phyloP scores from a whole-genome alignment of 805 yeast genomes.

The Metschnikowia reukaufii region DNA sequence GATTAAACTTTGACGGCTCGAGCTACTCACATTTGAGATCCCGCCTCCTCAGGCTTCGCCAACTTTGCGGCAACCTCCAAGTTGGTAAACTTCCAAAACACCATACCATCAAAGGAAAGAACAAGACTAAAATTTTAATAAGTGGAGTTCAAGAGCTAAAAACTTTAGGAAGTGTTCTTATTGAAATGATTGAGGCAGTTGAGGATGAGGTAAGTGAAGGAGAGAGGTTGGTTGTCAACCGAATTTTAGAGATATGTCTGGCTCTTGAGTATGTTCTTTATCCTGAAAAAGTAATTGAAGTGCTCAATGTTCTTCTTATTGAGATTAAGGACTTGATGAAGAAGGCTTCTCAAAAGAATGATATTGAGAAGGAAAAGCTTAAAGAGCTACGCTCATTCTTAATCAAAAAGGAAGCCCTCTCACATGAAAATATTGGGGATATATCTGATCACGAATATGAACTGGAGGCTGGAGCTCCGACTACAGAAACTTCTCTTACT shows the following conservation, averaged over 20 bases:
- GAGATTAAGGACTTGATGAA: slow-evolving; percentile 8
- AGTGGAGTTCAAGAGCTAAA: slow-evolving; percentile 31
- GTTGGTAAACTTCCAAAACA: slow-evolving; percentile 31
- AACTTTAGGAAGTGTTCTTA: slow-evolving; percentile 64
- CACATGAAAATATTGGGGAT: slow-evolving; percentile 17
- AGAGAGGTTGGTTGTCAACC: slow-evolving; percentile 48
- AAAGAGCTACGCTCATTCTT: slow-evolving; percentile 2
- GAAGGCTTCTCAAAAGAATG: slow-evolving; percentile 1
- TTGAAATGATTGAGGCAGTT: slow-evolving; percentile 60
- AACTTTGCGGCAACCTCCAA: slow-evolving; percentile 81
- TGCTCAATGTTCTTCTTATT: slow-evolving; percentile 41
- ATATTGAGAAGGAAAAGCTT: background rate
- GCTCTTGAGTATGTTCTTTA: slow-evolving; percentile 56
- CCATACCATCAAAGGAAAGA: slow-evolving; percentile 8
- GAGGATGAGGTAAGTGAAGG: slow-evolving; percentile 45
- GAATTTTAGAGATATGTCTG: slow-evolving; percentile 64
- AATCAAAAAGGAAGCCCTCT: slow-evolving; percentile 21
- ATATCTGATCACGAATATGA: slow-evolving; percentile 6
- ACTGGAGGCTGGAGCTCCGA: background rate
- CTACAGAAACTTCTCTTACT: too few relatives aligned
- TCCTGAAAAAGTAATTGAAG: slow-evolving; percentile 50
- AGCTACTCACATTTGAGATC: slow-evolving; percentile 51
- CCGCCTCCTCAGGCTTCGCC: slow-evolving; percentile 72
- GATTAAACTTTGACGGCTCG: slow-evolving; percentile 47
- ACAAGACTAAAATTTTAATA: slow-evolving; percentile 12